Conservation (phyloP, 2,329 filamentous ascomycete genomes). For the Balansia obtecta region DNA sequence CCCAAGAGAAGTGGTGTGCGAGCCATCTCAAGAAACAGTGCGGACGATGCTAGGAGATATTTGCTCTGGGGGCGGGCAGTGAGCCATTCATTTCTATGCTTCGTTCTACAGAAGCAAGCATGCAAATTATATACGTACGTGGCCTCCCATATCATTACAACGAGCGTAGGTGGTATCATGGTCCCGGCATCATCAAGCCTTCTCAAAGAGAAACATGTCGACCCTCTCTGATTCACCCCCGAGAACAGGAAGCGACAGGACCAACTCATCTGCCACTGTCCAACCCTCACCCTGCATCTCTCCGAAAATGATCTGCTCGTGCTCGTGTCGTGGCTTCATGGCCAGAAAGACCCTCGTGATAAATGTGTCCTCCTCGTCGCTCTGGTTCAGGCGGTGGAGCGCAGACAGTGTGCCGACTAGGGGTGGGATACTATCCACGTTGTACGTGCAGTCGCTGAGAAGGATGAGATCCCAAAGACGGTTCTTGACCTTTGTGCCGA, state of each 20-base stretch:
- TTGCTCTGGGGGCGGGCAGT: no score
- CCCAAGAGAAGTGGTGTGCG: no score
- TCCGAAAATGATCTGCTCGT: conserved; percentile 36
- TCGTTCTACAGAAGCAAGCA: no score
- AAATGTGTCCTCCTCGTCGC: conserved; percentile 7
- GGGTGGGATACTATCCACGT: conserved; percentile 40
- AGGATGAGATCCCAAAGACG: conserved; percentile 39
- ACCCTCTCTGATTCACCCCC: conserved; percentile 32
- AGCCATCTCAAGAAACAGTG: no score
- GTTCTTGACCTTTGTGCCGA: conserved; percentile 27
- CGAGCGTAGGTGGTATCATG: no score
- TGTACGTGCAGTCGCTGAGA: conserved; percentile 50
- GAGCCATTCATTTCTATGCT: no score
- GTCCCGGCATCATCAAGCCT: conserved; percentile 5
- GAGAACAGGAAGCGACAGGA: conserved; percentile 33
- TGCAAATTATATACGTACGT: no score
- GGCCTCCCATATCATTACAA: no score
- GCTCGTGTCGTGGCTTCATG: conserved; percentile 43
- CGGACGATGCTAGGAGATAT: no score
- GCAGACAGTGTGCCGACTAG: conserved; percentile 40
- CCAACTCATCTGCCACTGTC: conserved; percentile 27
- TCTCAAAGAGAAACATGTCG: conserved; percentile 40
- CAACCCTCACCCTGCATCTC: conserved; percentile 34
- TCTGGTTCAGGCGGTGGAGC: conserved; percentile 27
- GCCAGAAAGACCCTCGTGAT: conserved; percentile 37